Percentiles rank a stretch among this genome's conserved stretches.
Conservation (phyloP, 768 basidiomycete species). For the Tremella mesenterica region DNA sequence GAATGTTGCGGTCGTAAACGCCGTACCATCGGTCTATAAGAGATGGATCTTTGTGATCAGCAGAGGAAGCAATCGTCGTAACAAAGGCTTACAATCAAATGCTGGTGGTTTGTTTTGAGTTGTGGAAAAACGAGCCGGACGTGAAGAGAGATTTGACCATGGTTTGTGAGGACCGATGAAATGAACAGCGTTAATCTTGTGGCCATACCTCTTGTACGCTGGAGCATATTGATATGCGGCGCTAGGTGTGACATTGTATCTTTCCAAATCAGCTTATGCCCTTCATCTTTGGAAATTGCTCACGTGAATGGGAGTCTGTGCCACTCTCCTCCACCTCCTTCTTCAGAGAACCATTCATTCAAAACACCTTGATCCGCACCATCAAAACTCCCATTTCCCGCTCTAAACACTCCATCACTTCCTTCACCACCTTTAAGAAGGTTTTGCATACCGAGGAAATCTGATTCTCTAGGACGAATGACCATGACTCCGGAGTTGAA, state of each 20-base stretch:
- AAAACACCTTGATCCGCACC: slow-evolving; percentile 97
- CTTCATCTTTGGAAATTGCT: slow-evolving; percentile 8
- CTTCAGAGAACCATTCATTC: slow-evolving; percentile 62
- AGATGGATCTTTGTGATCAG: slow-evolving; percentile 45
- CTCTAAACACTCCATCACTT: slow-evolving; percentile 22
- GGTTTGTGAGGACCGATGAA: slow-evolving; percentile 88
- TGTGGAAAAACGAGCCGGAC: slow-evolving; percentile 53
- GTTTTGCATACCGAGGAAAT: slow-evolving; percentile 64
- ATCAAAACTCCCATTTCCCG: slow-evolving; percentile 75
- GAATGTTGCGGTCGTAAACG: slow-evolving; percentile 81
- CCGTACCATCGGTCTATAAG: slow-evolving; percentile 85
- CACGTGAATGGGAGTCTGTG: slow-evolving; percentile 82
- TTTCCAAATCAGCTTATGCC: slow-evolving; percentile 9
- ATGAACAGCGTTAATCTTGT: slow-evolving; percentile 36
- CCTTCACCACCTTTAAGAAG: slow-evolving; percentile 54
- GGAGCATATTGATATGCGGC: slow-evolving; percentile 98
- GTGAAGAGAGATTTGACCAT: slow-evolving; percentile 68
- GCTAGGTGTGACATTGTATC: slow-evolving; percentile 93
- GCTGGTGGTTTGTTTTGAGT: slow-evolving; percentile 21
- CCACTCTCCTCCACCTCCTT: slow-evolving; percentile 71
- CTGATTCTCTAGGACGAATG: slow-evolving; percentile 56
- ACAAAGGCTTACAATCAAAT: slow-evolving; percentile 36
- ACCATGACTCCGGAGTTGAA: slow-evolving; percentile 98
- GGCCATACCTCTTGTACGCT: slow-evolving; percentile 75
- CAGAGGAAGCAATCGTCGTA: not conserved